Evolutionary conservation across 257 asterid species (phyloP).

Genomic region (Gentiana dahurica): DNA sequence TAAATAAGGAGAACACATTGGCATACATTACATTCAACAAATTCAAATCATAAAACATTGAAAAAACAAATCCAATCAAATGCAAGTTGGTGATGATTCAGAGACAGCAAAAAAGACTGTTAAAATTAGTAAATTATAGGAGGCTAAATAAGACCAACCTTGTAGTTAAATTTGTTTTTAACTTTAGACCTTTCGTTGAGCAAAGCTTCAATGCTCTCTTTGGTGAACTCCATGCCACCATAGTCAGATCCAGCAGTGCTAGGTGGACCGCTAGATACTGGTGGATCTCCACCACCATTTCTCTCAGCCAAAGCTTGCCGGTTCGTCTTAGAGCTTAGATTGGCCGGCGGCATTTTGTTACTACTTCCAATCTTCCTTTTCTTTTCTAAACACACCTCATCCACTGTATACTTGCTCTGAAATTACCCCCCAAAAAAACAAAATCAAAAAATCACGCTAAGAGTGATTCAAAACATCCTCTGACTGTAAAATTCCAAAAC

Average conservation of each 20-base stretch:
- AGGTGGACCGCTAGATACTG: slow-evolving; percentile 43
- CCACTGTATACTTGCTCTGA: slow-evolving; percentile 45
- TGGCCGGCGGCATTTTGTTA: slow-evolving; percentile 40
- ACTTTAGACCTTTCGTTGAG: slow-evolving; percentile 55
- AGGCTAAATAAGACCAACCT: slow-evolving; percentile 16
- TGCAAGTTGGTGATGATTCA: too few species aligned
- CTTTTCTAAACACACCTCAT: slow-evolving; percentile 58
- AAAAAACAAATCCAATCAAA: too few species aligned
- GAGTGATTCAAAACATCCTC: not conserved
- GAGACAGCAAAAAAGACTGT: too few species aligned
- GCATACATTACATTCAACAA: not conserved
- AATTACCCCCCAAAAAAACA: not conserved
- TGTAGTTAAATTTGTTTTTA: slow-evolving; percentile 48
- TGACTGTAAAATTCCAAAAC: not conserved
- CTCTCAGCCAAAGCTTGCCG: slow-evolving; percentile 71
- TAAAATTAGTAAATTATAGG: slow-evolving; percentile 5
- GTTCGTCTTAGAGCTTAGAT: slow-evolving; percentile 27
- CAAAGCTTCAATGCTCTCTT: slow-evolving; percentile 65
- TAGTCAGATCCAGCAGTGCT: slow-evolving; percentile 60
- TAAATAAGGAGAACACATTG: slow-evolving; percentile 1
- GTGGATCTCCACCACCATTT: slow-evolving; percentile 65
- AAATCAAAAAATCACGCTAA: slow-evolving; percentile 4
- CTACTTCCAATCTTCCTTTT: slow-evolving; percentile 46
- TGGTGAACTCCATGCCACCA: slow-evolving; percentile 47
- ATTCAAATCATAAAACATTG: slow-evolving; percentile 9